Percentiles rank a stretch among this genome's conserved stretches.
Evolutionary conservation across 148 eudicot species (phyloP).

Genomic region (Nyssa sinensis): DNA sequence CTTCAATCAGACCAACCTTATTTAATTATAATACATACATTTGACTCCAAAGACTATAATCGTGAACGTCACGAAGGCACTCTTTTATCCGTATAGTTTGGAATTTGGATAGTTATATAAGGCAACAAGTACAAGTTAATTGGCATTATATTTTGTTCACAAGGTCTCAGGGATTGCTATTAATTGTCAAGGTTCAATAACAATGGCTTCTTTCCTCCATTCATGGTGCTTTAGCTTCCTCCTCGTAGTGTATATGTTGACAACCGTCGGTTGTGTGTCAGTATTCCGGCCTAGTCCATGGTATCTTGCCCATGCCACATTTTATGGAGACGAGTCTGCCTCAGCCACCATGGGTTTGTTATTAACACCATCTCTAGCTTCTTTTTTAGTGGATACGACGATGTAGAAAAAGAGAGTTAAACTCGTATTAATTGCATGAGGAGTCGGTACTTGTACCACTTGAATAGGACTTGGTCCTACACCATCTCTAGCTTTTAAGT

Average conservation of each 20-base stretch:
- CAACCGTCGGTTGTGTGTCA: not conserved
- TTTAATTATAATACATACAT: not conserved
- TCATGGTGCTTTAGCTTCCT: constrained; percentile 27
- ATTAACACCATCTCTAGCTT: not conserved
- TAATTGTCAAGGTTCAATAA: not conserved
- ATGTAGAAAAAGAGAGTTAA: too few species aligned
- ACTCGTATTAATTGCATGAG: too few species aligned
- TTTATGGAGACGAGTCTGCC: constrained; percentile 77
- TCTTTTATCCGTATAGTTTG: not conserved
- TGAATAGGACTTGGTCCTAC: too few species aligned
- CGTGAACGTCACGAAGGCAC: constrained; percentile 34
- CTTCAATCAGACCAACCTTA: not conserved
- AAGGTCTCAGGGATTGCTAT: not conserved
- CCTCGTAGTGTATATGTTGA: not conserved
- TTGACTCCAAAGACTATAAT: constrained; percentile 23
- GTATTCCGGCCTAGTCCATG: constrained; percentile 39
- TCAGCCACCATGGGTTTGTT: constrained; percentile 67
- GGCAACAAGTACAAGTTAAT: not conserved
- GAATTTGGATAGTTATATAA: constrained; percentile 13
- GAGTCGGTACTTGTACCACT: too few species aligned
- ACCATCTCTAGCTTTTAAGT: too few species aligned
- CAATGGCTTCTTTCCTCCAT: constrained; percentile 19
- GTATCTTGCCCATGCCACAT: constrained; percentile 66
- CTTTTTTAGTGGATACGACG: too few species aligned
- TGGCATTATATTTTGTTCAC: not conserved